These are phyloP conservation scores for Syzygium grande DNA, from an alignment of 345 rosid species.

Conservation along the genomic window DNA sequence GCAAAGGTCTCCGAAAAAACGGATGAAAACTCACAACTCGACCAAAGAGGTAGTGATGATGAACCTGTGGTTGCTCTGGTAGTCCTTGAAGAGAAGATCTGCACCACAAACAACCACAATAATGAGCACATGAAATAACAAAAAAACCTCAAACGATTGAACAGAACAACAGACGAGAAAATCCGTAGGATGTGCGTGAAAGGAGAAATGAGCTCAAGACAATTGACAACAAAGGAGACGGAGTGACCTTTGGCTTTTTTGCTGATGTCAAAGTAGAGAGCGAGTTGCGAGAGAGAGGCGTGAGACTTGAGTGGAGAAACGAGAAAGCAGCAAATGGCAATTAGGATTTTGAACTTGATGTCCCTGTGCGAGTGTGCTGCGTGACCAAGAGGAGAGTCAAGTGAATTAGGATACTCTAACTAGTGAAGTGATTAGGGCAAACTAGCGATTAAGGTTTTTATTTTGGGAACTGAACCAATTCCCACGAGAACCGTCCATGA, in stretches of 20 bases:
- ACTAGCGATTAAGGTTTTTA: neutral
- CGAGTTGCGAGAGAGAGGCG: conserved; percentile 23
- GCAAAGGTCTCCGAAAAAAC: neutral
- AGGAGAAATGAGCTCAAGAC: neutral
- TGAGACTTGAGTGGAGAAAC: neutral
- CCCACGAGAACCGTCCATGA: no score
- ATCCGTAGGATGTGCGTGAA: neutral
- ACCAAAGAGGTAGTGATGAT: conserved; percentile 58
- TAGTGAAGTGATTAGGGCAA: neutral
- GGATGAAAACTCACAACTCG: conserved; percentile 43
- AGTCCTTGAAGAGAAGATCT: conserved; percentile 82
- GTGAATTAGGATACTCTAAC: neutral
- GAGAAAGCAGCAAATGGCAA: neutral
- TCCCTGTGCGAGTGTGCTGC: neutral
- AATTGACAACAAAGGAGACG: neutral
- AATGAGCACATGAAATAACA: neutral
- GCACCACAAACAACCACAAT: neutral
- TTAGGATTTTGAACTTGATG: neutral
- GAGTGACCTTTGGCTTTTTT: conserved; percentile 72
- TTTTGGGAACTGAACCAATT: no score
- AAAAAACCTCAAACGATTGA: neutral
- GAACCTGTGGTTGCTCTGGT: conserved; percentile 79
- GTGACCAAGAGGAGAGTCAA: neutral
- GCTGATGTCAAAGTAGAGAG: conserved; percentile 83
- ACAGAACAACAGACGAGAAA: neutral